These are phyloP conservation scores for Erythrobasidium hasegawianum DNA, from an alignment of 1,284 basidiomycete genomes.

Conservation along the genomic window DNA sequence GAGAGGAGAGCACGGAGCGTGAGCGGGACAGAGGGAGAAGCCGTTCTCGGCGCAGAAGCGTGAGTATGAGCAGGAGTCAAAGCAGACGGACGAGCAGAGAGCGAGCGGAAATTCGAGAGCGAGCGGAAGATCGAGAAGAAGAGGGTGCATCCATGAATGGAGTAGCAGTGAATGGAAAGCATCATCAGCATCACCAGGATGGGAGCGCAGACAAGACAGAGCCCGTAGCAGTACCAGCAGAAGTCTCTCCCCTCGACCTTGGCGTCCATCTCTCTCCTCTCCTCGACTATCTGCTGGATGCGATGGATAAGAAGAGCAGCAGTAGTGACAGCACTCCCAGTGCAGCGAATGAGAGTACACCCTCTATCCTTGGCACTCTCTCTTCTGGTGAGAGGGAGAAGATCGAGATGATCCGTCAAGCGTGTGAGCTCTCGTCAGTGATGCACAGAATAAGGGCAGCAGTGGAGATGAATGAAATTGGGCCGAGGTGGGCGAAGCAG, in stretches of 20 bases:
- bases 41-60: background rate
- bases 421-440: conserved; percentile 5
- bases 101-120: too few relatives aligned
- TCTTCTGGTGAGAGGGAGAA: conserved; percentile 11
- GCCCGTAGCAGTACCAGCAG: too few relatives aligned
- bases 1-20: background rate
- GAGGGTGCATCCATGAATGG: too few relatives aligned
- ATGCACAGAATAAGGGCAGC: conserved; percentile 10
- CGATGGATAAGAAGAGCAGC: background rate
- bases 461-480: background rate
- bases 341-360: background rate
- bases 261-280: conserved; percentile 1
- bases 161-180: too few relatives aligned
- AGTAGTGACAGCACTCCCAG: background rate
- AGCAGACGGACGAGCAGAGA: background rate
- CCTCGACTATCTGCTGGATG: conserved; percentile 22
- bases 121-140: too few relatives aligned
- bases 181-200: too few relatives aligned
- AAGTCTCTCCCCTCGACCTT: too few relatives aligned
- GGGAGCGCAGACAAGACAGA: too few relatives aligned
- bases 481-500: background rate
- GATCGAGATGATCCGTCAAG: conserved; percentile 6
- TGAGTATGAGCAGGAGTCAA: background rate
- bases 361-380: background rate
- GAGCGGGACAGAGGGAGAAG: background rate